These are phyloP conservation scores for Mycena citricolor DNA, from an alignment of 1,284 basidiomycete species.

Conservation along the genomic window DNA sequence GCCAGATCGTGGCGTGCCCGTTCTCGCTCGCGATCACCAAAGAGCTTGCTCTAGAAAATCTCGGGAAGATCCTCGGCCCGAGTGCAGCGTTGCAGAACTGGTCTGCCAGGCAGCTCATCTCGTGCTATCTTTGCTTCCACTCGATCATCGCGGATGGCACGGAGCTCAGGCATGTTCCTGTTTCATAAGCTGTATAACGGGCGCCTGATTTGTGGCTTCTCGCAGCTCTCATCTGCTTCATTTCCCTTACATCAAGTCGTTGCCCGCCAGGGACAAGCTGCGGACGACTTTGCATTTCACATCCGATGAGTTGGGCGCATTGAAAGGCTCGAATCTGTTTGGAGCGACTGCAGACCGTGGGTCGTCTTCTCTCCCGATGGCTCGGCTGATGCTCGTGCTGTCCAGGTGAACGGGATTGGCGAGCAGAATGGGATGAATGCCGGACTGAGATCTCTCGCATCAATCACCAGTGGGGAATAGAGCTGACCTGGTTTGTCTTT, in stretches of 20 bases:
- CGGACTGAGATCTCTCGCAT: slow-evolving; percentile 36
- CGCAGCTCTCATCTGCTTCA: slow-evolving; percentile 42
- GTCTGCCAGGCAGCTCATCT: slow-evolving; percentile 73
- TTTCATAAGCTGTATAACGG: slow-evolving; percentile 19
- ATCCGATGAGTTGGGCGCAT: slow-evolving; percentile 55
- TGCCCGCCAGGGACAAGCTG: slow-evolving; percentile 60
- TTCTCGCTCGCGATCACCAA: slow-evolving; percentile 73
- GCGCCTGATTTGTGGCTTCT: slow-evolving; percentile 20
- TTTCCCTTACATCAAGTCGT: slow-evolving; percentile 61
- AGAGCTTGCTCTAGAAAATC: slow-evolving; percentile 42
- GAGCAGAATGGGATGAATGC: slow-evolving; percentile 58
- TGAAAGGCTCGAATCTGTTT: slow-evolving; percentile 74
- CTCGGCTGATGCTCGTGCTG: too few species aligned
- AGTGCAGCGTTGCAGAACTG: slow-evolving; percentile 38
- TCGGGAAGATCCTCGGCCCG: slow-evolving; percentile 41
- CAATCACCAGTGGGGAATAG: slow-evolving; percentile 45
- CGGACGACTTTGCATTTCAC: slow-evolving; percentile 80
- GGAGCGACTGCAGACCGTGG: neutral
- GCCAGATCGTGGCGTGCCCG: slow-evolving; percentile 70
- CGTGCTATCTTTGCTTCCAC: slow-evolving; percentile 72
- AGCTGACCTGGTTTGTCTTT: slow-evolving; percentile 65
- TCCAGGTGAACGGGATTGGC: slow-evolving; percentile 49
- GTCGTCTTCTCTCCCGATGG: too few species aligned
- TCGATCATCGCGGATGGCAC: slow-evolving; percentile 47
- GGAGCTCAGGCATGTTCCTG: slow-evolving; percentile 28